Percentiles rank a stretch among this genome's conserved stretches.
These are phyloP conservation scores for Fusarium nanum DNA, from an alignment of 2,329 filamentous ascomycete species.

Conservation along the genomic window DNA sequence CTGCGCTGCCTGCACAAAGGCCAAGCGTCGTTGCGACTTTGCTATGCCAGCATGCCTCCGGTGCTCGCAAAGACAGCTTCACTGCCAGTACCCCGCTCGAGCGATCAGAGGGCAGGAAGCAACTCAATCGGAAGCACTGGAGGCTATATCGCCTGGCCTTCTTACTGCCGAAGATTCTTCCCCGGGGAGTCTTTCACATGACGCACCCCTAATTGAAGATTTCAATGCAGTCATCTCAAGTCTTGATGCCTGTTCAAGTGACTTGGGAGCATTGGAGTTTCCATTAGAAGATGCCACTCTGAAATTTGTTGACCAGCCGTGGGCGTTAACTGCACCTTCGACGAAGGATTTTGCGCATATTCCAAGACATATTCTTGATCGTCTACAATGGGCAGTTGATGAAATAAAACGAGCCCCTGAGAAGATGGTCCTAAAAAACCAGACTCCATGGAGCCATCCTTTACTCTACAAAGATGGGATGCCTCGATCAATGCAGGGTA, in stretches of 20 bases:
- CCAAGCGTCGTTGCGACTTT: conserved; percentile 68
- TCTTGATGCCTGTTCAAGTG: conserved; percentile 28
- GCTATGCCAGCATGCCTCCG: conserved; percentile 63
- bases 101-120: neutral
- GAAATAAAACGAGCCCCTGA: conserved; percentile 62
- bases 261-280: conserved; percentile 24
- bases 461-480: conserved; percentile 63
- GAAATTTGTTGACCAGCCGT: conserved; percentile 41
- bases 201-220: conserved; percentile 11
- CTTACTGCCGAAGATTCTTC: conserved; percentile 18
- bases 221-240: conserved; percentile 32
- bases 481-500: conserved; percentile 64
- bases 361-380: conserved; percentile 47
- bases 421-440: conserved; percentile 61
- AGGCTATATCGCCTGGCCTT: conserved; percentile 15
- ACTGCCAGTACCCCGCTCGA: conserved; percentile 59
- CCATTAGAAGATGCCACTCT: conserved; percentile 30
- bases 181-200: conserved; percentile 3
- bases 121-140: conserved; percentile 4
- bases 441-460: conserved; percentile 66
- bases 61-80: conserved; percentile 60
- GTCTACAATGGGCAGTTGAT: conserved; percentile 59
- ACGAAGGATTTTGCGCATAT: conserved; percentile 38
- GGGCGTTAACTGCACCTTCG: conserved; percentile 40
- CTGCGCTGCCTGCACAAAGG: conserved; percentile 66